Conservation (phyloP, 192 early-diverging fungal genomes). For the Radiomyces spectabilis region DNA sequence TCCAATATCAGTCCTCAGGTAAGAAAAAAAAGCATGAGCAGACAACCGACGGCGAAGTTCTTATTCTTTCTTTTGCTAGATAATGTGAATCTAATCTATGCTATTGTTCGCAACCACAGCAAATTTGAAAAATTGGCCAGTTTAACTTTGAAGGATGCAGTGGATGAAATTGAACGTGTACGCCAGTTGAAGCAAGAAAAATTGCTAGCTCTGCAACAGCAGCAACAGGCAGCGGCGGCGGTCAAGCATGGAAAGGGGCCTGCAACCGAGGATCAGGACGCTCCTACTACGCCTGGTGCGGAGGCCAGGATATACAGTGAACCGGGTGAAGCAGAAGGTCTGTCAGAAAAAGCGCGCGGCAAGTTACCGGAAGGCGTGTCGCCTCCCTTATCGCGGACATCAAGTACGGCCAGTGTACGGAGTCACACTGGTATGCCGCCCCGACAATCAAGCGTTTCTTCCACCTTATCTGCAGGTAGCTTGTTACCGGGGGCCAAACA, state of each 20-base stretch:
- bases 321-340: no score
- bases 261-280: no score
- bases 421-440: no score
- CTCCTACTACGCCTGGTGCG: no score
- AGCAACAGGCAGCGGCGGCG: background rate
- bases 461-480: no score
- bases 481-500: conserved; percentile 29
- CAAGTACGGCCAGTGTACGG: no score
- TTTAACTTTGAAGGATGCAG: conserved; percentile 60
- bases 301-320: no score
- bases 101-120: conserved; percentile 64
- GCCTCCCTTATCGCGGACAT: no score
- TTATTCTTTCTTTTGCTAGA: conserved; percentile 26
- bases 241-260: background rate
- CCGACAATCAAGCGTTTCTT: no score
- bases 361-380: no score
- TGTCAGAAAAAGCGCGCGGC: no score
- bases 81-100: conserved; percentile 76
- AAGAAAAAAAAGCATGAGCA: background rate
- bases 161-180: conserved; percentile 50
- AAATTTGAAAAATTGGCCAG: conserved; percentile 60
- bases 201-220: background rate
- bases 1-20: conserved; percentile 80
- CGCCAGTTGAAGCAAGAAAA: conserved; percentile 38
- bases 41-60: background rate